These are phyloP conservation scores for Rhinocladiella mackenziei DNA, from an alignment of 2,329 filamentous ascomycete genomes.

Conservation along the genomic window DNA sequence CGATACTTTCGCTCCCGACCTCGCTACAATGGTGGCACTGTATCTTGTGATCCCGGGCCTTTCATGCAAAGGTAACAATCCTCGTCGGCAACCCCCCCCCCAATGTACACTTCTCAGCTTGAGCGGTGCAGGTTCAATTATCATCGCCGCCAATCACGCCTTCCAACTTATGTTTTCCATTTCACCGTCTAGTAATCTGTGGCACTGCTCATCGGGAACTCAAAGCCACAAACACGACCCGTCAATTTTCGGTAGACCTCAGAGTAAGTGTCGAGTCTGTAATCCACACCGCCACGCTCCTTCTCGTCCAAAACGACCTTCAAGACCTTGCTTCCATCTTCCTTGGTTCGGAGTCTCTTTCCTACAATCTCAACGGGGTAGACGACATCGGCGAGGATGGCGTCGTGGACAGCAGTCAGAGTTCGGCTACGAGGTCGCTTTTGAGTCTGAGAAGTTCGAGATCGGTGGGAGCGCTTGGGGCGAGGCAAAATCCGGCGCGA, in stretches of 20 bases:
- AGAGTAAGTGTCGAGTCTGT: constrained; percentile 98
- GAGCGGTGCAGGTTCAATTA: no score
- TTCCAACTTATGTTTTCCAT: constrained; percentile 3
- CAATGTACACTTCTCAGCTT: no score
- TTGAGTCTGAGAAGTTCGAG: constrained; percentile 93
- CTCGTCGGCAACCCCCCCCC: no score
- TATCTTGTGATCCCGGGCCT: constrained; percentile 3
- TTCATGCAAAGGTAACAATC: constrained; percentile 14
- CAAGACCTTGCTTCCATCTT: constrained; percentile 96
- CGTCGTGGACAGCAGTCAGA: constrained; percentile 96
- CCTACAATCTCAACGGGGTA: constrained; percentile 99
- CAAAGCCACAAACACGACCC: constrained; percentile 92
- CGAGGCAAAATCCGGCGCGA: constrained; percentile 98
- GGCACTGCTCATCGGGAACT: constrained; percentile 85
- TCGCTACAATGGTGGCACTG: constrained; percentile 12
- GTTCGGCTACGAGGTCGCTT: constrained; percentile 98
- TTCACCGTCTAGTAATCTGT: constrained; percentile 68
- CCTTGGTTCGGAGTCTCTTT: constrained; percentile 97
- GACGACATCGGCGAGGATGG: constrained; percentile 96
- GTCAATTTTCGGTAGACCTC: constrained; percentile 99
- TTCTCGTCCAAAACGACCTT: constrained; percentile 99
- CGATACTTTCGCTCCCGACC: constrained; percentile 6
- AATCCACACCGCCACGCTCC: constrained; percentile 98
- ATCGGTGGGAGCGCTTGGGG: constrained; percentile 96
- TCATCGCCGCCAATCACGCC: no score